Evolutionary conservation across 192 early-diverging fungal species (phyloP), one percentile per base, ranked within the genome.

Genomic region (Backusella australiensis): DNA sequence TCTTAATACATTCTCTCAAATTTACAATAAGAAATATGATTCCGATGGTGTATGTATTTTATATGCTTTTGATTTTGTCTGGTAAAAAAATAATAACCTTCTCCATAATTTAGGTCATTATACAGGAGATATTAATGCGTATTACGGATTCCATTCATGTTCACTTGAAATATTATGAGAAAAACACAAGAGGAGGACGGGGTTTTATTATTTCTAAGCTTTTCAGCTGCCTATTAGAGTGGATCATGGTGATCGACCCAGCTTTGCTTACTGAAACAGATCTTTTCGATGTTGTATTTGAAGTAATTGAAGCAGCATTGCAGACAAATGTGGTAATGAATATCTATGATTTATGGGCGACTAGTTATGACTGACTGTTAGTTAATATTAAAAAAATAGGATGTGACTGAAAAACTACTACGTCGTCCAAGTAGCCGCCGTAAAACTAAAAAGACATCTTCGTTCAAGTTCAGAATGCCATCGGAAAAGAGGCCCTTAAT

Each of bases 241-340:
- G 94, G 95, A 46, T 94, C 19, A 93, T 95, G 89, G 83, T 83
- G 2, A 80, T 89, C 21, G 88, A 91, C 1, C 75, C 87, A 11
- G 86, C 85, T 19, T 71, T 93, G 5, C 86, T 94, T 74, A 84
- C 86, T 0, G 85, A 85, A 35, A 89, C 89, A 3, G 90, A 93
- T n/a, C 82, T 93, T 15, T 86, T 88, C 8, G 83, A 83, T 32
- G 74, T 91, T 17, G 85, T 94, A 7, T 93, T 92, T 83, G 93
- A 95, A 68, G 84, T 88, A 5, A 88, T 96, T 36, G 93, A 93
- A 59, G 65, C 72, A 32, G 78, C 78, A 14, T 34, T 83, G 14
- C 73, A 83, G 36, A 63, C 75, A 23, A 46, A 77, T 17, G 34
- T 63, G n/a, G 81, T 82, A 79, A 29, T 56, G 1, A 29, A 29